Conservation (phyloP, 1,284 basidiomycete species). For the Sporisorium exsertum region DNA sequence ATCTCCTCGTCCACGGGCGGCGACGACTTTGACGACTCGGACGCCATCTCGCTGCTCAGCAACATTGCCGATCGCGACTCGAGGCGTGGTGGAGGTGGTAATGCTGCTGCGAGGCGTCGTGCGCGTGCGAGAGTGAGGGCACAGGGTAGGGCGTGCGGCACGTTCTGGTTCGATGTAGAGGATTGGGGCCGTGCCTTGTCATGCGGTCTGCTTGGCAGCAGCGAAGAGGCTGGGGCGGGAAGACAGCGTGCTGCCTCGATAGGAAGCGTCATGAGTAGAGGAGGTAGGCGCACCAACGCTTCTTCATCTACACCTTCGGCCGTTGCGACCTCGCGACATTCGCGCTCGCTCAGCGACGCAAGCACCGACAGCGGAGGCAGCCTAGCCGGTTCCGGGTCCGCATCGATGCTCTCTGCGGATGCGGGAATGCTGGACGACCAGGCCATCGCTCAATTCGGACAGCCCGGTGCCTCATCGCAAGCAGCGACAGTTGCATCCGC, state of each 20-base stretch:
- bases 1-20: slow-evolving; percentile 11
- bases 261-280: slow-evolving; percentile 40
- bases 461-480: not conserved
- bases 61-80: slow-evolving; percentile 58
- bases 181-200: slow-evolving; percentile 19
- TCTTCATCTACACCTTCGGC: not conserved
- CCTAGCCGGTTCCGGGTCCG: slow-evolving; percentile 24
- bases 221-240: not conserved
- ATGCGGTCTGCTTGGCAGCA: slow-evolving; percentile 30
- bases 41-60: slow-evolving; percentile 60
- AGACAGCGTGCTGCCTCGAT: slow-evolving; percentile 34
- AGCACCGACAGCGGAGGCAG: slow-evolving; percentile 42
- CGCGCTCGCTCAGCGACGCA: slow-evolving; percentile 30
- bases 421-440: slow-evolving; percentile 57
- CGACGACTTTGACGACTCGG: slow-evolving; percentile 58
- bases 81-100: slow-evolving; percentile 15
- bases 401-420: slow-evolving; percentile 50
- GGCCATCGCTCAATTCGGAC: slow-evolving; percentile 46
- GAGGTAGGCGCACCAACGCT: slow-evolving; percentile 18
- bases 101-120: slow-evolving; percentile 29
- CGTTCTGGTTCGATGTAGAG: slow-evolving; percentile 27
- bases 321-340: slow-evolving; percentile 22
- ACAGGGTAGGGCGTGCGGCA: slow-evolving; percentile 32
- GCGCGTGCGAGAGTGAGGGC: slow-evolving; percentile 30
- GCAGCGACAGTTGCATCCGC: slow-evolving; percentile 2